These are phyloP conservation scores for Phialemoniopsis sp. DNA, from an alignment of 2,329 filamentous ascomycete genomes.

Conservation along the genomic window DNA sequence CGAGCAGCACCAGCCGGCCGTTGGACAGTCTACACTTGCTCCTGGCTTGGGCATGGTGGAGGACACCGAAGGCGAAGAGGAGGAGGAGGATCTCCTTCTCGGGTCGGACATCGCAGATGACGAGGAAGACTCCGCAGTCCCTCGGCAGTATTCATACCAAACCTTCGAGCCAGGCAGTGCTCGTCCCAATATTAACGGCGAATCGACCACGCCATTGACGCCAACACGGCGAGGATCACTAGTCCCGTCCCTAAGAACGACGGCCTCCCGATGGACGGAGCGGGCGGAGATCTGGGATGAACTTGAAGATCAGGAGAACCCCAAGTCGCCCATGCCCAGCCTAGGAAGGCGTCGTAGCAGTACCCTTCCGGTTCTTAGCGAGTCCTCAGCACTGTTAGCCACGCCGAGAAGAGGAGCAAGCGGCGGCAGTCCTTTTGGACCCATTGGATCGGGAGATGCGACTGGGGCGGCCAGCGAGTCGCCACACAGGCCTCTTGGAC, in stretches of 20 bases:
- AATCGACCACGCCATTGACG: constrained; percentile 22
- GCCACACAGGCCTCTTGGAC: constrained; percentile 13
- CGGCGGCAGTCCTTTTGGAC: constrained; percentile 14
- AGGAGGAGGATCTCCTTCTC: constrained; percentile 53
- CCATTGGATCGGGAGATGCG: constrained; percentile 13
- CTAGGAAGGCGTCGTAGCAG: constrained; percentile 39
- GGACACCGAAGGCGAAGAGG: constrained; percentile 59
- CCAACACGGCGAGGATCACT: constrained; percentile 36
- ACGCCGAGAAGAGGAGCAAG: constrained; percentile 23
- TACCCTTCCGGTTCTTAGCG: constrained; percentile 38
- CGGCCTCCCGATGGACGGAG: constrained; percentile 55
- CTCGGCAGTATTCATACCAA: constrained; percentile 30
- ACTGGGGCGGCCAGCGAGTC: constrained; percentile 1
- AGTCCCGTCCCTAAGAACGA: constrained; percentile 16
- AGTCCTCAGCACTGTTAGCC: constrained; percentile 33
- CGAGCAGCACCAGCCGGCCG: constrained; percentile 58
- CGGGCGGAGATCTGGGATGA: constrained; percentile 84
- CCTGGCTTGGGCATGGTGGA: constrained; percentile 81
- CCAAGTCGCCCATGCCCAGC: constrained; percentile 25
- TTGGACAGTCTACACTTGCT: constrained; percentile 66
- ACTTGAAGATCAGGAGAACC: constrained; percentile 67
- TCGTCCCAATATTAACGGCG: constrained; percentile 1
- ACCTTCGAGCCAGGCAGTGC: constrained; percentile 39
- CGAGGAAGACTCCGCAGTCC: constrained; percentile 17
- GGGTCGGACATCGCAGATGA: constrained; percentile 41